These are phyloP conservation scores for Zygnema circumcarinatum DNA, from an alignment of 139 green algal species.

Conservation along the genomic window DNA sequence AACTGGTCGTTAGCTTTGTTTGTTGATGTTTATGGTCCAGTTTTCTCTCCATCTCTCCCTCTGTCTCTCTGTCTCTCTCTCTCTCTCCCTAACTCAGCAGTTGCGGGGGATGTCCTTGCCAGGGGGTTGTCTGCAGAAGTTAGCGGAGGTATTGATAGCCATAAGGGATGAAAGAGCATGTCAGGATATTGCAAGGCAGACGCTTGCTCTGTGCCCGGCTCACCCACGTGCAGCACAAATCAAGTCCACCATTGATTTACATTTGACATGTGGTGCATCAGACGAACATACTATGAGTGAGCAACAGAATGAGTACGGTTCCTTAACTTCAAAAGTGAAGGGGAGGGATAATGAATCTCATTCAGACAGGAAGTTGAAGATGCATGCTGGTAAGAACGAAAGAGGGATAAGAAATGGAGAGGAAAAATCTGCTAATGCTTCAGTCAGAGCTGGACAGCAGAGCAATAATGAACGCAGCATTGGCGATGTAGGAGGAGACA, in stretches of 20 bases:
- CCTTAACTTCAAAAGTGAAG: not conserved
- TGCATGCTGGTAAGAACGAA: too few relatives aligned
- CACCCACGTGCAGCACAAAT: slow-evolving; percentile 14
- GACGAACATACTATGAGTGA: not conserved
- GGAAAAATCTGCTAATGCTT: too few relatives aligned
- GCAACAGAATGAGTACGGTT: not conserved
- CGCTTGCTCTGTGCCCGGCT: slow-evolving; percentile 15
- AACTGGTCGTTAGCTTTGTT: too few relatives aligned
- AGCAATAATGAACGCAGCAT: too few relatives aligned
- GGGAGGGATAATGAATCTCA: not conserved
- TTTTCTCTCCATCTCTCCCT: too few relatives aligned
- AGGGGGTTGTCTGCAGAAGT: slow-evolving; percentile 56
- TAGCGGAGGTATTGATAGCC: slow-evolving; percentile 41
- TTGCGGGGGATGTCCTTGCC: too few relatives aligned
- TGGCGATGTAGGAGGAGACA: too few relatives aligned
- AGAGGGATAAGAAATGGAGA: too few relatives aligned
- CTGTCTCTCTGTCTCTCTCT: too few relatives aligned
- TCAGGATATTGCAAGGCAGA: slow-evolving; percentile 18
- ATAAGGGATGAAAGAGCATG: slow-evolving; percentile 43
- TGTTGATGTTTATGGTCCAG: too few relatives aligned
- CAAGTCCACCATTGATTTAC: not conserved
- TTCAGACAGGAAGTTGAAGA: not conserved
- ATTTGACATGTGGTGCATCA: not conserved
- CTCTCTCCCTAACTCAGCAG: too few relatives aligned
- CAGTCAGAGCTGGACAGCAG: too few relatives aligned